Evolutionary conservation across 306 rosid genomes (phyloP), one percentile per base, ranked within the genome.

Genomic region (Sesbania bispinosa): DNA sequence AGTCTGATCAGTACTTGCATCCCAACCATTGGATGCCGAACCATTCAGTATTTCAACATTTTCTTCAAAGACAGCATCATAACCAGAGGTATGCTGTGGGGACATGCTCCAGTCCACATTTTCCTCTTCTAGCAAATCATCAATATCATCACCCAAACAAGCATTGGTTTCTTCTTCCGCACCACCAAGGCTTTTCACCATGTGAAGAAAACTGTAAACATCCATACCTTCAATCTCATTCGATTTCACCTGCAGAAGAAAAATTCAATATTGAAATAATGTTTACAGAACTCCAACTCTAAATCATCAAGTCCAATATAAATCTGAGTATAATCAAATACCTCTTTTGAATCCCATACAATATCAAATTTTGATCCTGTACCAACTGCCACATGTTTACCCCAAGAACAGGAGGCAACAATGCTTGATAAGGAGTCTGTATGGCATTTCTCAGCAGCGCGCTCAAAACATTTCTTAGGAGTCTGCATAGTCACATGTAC

Each of bases 351-450:
- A 84, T 91, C 90, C 96, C 92, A 89, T 32, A 94, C 78, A 60
- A 94, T 5, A 30, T 94, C 99, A 79, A 94, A 94, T 38, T 80
- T 86, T 46, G 99, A 86, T 45, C 99, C 99, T 13, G 99, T 94
- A 42, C 99, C 99, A 69, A 90, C 96, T 4, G 95, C 95, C 36
- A 94, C 96, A 43, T 75, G 89, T 68, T 86, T 94, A 38, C 97
- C 99, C 99, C 99, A 94, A 1, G 99, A 89, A 83, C 99, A 94
- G 33, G 99, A 89, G 9, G 90, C 97, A 74, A 94, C 97, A 10
- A 94, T 75, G 78, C 99, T 94, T 16, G 90, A 81, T 53, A 94
- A 73, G 20, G 96, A 72, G 70, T 94, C 99, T 47, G 73, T 58
- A 57, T 94, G 96, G 46, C 96, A 74, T 77, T 94, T 94, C 77